Base-by-base conservation (phyloP, 306 rosid genomes). In the Quercus dentata region DNA sequence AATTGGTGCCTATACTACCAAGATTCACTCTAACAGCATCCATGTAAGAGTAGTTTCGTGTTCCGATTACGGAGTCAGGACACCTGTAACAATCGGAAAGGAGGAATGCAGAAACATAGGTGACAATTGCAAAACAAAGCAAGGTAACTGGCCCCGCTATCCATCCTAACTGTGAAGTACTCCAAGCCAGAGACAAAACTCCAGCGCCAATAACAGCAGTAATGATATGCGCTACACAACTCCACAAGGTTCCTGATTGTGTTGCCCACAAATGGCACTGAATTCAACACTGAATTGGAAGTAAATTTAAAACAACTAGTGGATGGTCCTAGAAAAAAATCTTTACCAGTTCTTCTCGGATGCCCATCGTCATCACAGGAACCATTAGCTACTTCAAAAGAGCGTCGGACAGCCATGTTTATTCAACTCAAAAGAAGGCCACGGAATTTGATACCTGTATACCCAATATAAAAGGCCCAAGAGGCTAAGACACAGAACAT, bases 161-260 rank as follows among this genome's bases (percentile, higher is more conserved):
- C 91, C 93, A 92, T 78, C 97, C 95, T 71, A 90, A 73, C n/a
- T 86, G 90, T 3, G 95, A 35, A 77, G 89, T 89, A 49, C 92
- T 87, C 95, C 97, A 92, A 31, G 92, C 93, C 76, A 92, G 85
- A 62, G 97, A 90, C 52, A 92, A 76, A 76, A 92, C 91, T 19
- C 97, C 92, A 41, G 92, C 52, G 38, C 97, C 95, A 69, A 92
- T 90, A 63, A 87, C 93, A 33, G 91, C 95, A 3, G 95, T 90
- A 0, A 90, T 89, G 76, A 92, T 92, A 79, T 92, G 95, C 59
- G 95, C 95, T 59, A 89, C 85, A 25, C 83, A 87, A 76, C 76
- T 87, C 82, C 52, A 69, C 28, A 90, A 38, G 69, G 84, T 90
- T 72, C 92, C 92, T 90, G 89, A 25, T 49, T 19, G 19, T 71